Evolutionary conservation across 148 eudicot genomes (phyloP).

Genomic region (Nyssa sinensis): DNA sequence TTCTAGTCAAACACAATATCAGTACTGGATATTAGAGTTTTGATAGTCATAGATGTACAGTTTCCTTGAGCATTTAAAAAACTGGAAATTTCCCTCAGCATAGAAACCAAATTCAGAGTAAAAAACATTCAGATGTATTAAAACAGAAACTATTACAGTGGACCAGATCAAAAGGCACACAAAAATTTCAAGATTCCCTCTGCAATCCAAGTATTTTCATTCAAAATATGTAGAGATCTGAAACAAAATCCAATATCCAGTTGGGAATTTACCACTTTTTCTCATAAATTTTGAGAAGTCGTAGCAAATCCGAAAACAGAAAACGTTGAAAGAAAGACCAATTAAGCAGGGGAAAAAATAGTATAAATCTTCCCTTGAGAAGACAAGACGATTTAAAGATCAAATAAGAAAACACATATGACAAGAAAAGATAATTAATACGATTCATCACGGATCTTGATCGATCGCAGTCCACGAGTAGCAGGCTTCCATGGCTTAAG

Average conservation of each 20-base stretch:
- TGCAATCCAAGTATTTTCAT: background rate
- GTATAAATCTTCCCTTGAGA: background rate
- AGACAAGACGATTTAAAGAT: background rate
- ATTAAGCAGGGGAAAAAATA: background rate
- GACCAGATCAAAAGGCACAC: background rate
- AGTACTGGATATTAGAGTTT: background rate
- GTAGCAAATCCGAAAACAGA: background rate
- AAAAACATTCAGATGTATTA: background rate
- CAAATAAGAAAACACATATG: conserved; percentile 2
- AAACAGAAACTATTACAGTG: background rate
- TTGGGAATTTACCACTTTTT: no score
- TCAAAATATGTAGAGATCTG: no score
- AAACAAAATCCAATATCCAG: no score
- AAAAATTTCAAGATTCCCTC: background rate
- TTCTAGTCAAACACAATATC: background rate
- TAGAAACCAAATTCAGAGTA: background rate
- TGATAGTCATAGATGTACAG: background rate
- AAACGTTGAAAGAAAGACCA: background rate
- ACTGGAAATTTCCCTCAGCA: no score
- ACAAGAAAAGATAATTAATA: background rate
- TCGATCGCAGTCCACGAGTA: conserved; percentile 12
- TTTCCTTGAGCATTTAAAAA: background rate
- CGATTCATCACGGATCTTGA: background rate
- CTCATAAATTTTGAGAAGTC: background rate
- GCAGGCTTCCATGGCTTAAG: conserved; percentile 26